Base-by-base conservation (phyloP, 495 filamentous ascomycete genomes). In the Letharia lupina region DNA sequence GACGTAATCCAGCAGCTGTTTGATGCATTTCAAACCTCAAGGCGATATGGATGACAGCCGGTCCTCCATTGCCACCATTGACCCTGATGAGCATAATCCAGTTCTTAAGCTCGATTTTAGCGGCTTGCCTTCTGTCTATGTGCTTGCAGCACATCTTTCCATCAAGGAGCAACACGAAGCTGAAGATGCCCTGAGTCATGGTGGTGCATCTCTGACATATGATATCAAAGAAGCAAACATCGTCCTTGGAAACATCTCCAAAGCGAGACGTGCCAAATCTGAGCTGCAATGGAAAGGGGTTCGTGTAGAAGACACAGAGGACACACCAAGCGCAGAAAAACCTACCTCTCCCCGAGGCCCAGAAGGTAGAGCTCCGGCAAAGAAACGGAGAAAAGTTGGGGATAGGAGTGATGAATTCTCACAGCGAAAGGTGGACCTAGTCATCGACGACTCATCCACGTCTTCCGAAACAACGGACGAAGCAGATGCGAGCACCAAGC, bases 151-250 rank as follows among this genome's bases (percentile, higher is more conserved):
- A 12, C 86, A 93, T 68, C 79, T 96, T 16, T 75, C 79, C 0
- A 73, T 82, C 20, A 78, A 87, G 6, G 80, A 86, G 62, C 75
- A 89, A 23, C 83, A 88, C 60, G 73, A 80, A 41, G 66, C 87
- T 18, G 89, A 93, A 71, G 81, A 86, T 15, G 77, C 82, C 28
- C 82, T 96, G 20, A 77, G 78, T 5, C 74, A 77, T 0, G 67
- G 71, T 59, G 77, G 78, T 31, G 87, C 83, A 4, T 77, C 74
- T 0, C 73, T 96, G 54, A 95, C 91, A 0, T 87, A 87, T 62
- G 85, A 93, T 71, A 77, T 87, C 61, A 76, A 79, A 5, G 89
- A 96, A 72, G 91, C 92, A 10, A 79, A 80, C 13, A 65, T 97
- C 3, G 73, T 97, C 7, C 76, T 98, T 31, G 91, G 87, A 1